Base-by-base conservation (phyloP, 2,329 filamentous ascomycete species). In the Penicillium thymicola region DNA sequence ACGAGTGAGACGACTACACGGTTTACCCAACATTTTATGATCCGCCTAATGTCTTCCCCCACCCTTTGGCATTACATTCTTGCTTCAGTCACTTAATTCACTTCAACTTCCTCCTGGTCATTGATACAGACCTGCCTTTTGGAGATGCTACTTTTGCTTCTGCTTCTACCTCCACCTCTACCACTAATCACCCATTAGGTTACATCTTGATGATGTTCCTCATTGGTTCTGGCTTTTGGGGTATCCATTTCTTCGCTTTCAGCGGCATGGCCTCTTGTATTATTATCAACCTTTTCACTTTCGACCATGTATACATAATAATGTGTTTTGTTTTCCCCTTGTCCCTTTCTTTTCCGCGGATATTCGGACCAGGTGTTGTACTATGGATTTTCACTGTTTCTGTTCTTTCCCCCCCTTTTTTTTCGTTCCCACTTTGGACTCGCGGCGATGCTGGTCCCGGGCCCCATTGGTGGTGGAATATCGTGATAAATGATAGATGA, bases 221-320 rank as follows among this genome's bases (percentile, higher is more conserved):
- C 21, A 37, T 28, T 41, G 46, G 49, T 21, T 45, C 36, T 34
- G 23, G 36, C 46, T 44, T 57, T 56, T 50, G 54, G 38, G 49
- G 58, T 56, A 54, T 57, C 43, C 48, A 49, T 45, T 36, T 46
- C 13, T 59, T 60, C 54, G 14, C 32, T 40, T 42, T 57, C 51
- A 55, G 54, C 63, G 55, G 45, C 54, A 44, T 61, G 32, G 38
- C 50, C 44, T 25, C 49, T 32, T 65, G 62, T 65, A 61, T 61
- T 64, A 63, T 57, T 65, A 64, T 34, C 57, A 46, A 44, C 27
- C 38, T 42, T 37, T 48, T 34, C 55, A 23, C 49, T 53, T 48
- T 34, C 45, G 38, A 51, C 42, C 25, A 57, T 64, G 63, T 62
- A 64, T 59, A 62, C 54, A 60, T 65, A 64, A 54, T 60, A 55